A percentile compares a stretch with the other conserved stretches of the same genome.
These are phyloP conservation scores for Suillus sp. DNA, from an alignment of 768 basidiomycete species.

Conservation along the genomic window DNA sequence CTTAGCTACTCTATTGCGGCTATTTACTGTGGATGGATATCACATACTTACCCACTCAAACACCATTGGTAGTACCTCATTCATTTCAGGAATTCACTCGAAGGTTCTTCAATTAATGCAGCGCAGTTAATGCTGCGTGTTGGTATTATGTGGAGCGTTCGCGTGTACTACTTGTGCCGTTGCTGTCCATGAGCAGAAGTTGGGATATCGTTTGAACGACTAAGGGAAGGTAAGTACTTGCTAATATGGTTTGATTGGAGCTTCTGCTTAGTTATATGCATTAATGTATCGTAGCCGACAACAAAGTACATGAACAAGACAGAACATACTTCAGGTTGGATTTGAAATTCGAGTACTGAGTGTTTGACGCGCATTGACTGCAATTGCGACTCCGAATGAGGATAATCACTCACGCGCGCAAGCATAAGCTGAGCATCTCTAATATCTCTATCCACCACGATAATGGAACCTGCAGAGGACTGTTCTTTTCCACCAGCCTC, in stretches of 20 bases:
- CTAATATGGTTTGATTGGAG: too few relatives aligned
- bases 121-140: background rate
- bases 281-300: too few relatives aligned
- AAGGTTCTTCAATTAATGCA: background rate
- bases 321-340: too few relatives aligned
- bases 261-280: too few relatives aligned
- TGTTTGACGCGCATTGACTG: too few relatives aligned
- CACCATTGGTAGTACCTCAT: background rate
- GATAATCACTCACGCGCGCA: background rate
- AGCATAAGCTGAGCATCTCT: background rate
- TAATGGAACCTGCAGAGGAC: constrained; percentile 1
- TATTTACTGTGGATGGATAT: constrained; percentile 4
- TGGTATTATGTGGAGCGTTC: too few relatives aligned
- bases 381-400: background rate
- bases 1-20: constrained; percentile 1
- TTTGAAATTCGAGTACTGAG: too few relatives aligned
- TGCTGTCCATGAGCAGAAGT: background rate
- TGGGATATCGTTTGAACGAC: background rate
- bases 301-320: too few relatives aligned
- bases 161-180: too few relatives aligned
- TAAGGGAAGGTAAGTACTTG: too few relatives aligned
- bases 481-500: constrained; percentile 22
- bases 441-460: background rate
- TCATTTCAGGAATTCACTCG: background rate
- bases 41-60: constrained; percentile 1